Evolutionary conservation across 2,329 filamentous ascomycete genomes (phyloP), one percentile per base, ranked within the genome.

Genomic region (Fusarium sarcochroum): DNA sequence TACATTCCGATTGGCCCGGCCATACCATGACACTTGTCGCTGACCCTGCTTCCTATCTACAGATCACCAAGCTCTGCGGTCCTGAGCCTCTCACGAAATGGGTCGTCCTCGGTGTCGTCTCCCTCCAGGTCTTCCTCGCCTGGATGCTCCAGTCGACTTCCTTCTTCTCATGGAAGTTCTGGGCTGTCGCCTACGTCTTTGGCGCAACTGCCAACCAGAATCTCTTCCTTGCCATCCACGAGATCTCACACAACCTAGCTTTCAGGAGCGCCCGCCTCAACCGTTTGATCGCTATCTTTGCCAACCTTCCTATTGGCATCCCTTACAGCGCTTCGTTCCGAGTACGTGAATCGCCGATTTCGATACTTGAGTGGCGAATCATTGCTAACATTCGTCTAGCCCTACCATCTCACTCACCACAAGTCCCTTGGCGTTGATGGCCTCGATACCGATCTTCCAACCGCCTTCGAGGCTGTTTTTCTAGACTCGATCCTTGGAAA

Each of bases 201-300:
- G 96, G 96, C 58, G 96, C 96, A 30, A 98, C 96, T 0, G 90
- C 95, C 55, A 99, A 98, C 85, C 96, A 99, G 85, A 99, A 99
- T 80, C 88, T 98, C 50, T 99, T 99, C 84, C 90, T 99, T 41
- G 94, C 96, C 61, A 99, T 99, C 76, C 96, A 99, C 83, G 96
- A 99, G 82, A 98, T 99, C 79, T 97, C 93, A 17, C 96, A 99
- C 83, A 99, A 99, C 78, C 86, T 99, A 67, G 96, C 95, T 35
- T 98, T 98, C 85, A 89, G 89, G 71, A 94, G 89, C 25, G 87
- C 93, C 2, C 78, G 90, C 41, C 90, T 89, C 64, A 99, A 99
- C 82, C 87, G 96, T 20, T 77, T 97, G 52, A 86, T 98, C 69
- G 96, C 96, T 70, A 92, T 99, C 64, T 89, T 98, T 77, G 96